phyloP scores from a whole-genome alignment of 2,329 filamentous ascomycete genomes.

The Myotisia sp. region DNA sequence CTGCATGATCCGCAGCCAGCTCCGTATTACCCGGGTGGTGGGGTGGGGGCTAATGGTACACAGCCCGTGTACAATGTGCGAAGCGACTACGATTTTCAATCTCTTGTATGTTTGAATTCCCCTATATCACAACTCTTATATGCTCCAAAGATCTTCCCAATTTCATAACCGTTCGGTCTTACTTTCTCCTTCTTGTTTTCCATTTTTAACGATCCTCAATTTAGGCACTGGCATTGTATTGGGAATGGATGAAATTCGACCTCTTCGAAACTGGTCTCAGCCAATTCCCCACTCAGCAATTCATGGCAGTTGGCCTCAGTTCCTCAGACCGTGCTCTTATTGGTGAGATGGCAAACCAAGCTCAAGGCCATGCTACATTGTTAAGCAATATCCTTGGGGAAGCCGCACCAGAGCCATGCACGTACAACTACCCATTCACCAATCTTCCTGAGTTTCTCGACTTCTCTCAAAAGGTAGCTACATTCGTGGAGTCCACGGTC shows the following conservation, averaged over 20 bases:
- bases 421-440: conserved; percentile 65
- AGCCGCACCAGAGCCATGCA: conserved; percentile 57
- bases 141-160: not conserved
- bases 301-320: conserved; percentile 51
- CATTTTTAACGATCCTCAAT: conserved; percentile 2
- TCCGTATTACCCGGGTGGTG: conserved; percentile 58
- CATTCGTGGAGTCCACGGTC: conserved; percentile 64
- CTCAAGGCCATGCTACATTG: conserved; percentile 62
- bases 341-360: conserved; percentile 63
- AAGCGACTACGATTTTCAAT: conserved; percentile 74
- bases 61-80: conserved; percentile 61
- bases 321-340: conserved; percentile 57
- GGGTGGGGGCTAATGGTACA: conserved; percentile 63
- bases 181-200: not conserved
- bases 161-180: not conserved
- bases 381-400: conserved; percentile 63
- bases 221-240: conserved; percentile 54
- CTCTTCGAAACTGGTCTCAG: conserved; percentile 64
- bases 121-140: not conserved
- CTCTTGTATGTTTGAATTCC: conserved; percentile 34
- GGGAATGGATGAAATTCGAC: conserved; percentile 76
- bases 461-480: conserved; percentile 74
- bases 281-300: conserved; percentile 54
- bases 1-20: conserved; percentile 55
- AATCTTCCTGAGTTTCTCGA: conserved; percentile 66